Evolutionary conservation across 2,329 filamentous ascomycete species (phyloP).

Genomic region (Arachnopeziza araneosa): DNA sequence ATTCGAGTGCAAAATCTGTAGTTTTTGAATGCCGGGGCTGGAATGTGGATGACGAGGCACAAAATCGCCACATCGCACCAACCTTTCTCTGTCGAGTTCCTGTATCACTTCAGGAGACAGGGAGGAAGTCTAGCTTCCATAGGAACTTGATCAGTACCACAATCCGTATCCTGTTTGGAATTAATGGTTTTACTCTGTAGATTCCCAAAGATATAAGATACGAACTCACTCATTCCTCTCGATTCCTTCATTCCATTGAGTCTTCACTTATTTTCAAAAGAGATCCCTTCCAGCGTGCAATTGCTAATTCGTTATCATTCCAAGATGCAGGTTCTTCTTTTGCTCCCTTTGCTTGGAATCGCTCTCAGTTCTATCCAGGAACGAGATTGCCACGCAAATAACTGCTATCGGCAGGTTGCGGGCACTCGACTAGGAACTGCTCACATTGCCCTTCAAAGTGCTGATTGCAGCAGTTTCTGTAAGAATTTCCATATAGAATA

Average conservation of each 20-base stretch:
- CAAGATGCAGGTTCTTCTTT: background rate
- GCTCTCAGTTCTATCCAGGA: background rate
- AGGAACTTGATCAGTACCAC: background rate
- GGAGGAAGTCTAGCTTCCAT: background rate
- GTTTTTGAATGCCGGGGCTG: background rate
- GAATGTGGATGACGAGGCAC: background rate
- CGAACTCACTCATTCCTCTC: background rate
- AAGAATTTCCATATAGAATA: background rate
- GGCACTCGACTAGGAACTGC: background rate
- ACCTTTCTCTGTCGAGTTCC: background rate
- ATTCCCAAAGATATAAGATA: background rate
- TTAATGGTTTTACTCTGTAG: background rate
- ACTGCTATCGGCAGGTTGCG: background rate
- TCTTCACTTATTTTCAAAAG: background rate
- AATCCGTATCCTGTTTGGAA: background rate
- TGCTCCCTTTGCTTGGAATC: background rate
- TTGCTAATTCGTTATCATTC: background rate
- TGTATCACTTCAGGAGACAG: background rate
- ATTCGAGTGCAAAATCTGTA: no score
- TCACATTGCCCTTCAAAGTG: background rate
- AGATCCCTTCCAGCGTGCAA: background rate
- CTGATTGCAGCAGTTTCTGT: background rate
- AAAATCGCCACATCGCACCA: background rate
- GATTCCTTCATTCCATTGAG: background rate
- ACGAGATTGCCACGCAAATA: background rate